phyloP scores from a whole-genome alignment of 2,329 filamentous ascomycete species.

The Trichoderma sp. region DNA sequence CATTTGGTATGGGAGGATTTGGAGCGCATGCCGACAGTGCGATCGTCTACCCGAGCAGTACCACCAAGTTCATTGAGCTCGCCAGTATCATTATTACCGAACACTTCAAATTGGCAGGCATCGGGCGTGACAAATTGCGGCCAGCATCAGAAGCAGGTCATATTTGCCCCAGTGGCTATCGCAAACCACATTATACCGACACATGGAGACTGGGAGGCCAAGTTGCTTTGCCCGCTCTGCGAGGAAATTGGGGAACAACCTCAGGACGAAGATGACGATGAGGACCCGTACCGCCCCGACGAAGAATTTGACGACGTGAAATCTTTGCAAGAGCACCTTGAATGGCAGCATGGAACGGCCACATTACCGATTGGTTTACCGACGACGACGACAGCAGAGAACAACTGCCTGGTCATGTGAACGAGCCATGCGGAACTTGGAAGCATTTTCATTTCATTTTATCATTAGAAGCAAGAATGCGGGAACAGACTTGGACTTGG shows the following conservation, averaged over 20 bases:
- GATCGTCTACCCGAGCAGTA: slow-evolving; percentile 41
- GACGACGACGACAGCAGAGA: slow-evolving; percentile 30
- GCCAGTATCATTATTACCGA: slow-evolving; percentile 24
- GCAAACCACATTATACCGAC: slow-evolving; percentile 60
- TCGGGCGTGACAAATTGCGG: slow-evolving; percentile 48
- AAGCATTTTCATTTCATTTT: background rate
- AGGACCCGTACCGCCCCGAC: slow-evolving; percentile 53
- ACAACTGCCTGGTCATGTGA: slow-evolving; percentile 52
- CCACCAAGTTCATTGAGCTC: slow-evolving; percentile 34
- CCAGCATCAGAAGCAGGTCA: slow-evolving; percentile 53
- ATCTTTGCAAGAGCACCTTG: slow-evolving; percentile 58
- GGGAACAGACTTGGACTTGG: background rate
- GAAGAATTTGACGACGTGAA: slow-evolving; percentile 56
- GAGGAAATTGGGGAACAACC: slow-evolving; percentile 55
- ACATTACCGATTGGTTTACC: slow-evolving; percentile 41
- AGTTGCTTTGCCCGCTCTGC: slow-evolving; percentile 60
- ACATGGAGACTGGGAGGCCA: slow-evolving; percentile 56
- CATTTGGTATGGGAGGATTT: slow-evolving; percentile 63
- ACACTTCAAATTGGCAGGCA: slow-evolving; percentile 57
- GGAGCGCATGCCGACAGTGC: slow-evolving; percentile 54
- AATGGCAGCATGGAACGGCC: slow-evolving; percentile 57
- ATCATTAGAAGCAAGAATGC: background rate
- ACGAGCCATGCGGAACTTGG: slow-evolving; percentile 37
- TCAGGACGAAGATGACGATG: slow-evolving; percentile 53
- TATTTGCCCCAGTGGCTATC: slow-evolving; percentile 61